Evolutionary conservation across 2,329 filamentous ascomycete genomes (phyloP).

Genomic region (Gaeumannomyces tritici): DNA sequence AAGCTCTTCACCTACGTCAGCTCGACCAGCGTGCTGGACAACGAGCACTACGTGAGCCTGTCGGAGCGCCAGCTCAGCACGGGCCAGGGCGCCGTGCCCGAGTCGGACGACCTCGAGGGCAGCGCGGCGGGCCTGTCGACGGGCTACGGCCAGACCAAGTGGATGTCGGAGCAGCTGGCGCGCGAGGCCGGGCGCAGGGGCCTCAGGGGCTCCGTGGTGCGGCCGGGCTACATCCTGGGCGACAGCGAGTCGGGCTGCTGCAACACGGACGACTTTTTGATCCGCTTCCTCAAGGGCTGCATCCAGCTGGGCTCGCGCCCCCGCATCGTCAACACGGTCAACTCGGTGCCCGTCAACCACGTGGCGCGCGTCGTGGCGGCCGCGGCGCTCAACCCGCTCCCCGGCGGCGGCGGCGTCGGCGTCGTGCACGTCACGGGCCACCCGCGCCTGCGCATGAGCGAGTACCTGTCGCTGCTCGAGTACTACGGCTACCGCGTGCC

Average conservation of each 20-base stretch:
- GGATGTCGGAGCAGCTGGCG: constrained; percentile 63
- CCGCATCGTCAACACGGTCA: constrained; percentile 76
- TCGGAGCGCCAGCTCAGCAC: constrained; percentile 52
- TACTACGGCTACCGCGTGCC: constrained; percentile 65
- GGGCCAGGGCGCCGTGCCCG: constrained; percentile 57
- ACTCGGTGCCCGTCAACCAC: constrained; percentile 79
- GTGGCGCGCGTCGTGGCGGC: constrained; percentile 75
- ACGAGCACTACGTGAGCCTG: constrained; percentile 67
- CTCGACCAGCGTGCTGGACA: constrained; percentile 76
- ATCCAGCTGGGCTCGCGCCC: constrained; percentile 68
- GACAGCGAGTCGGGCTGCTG: constrained; percentile 59
- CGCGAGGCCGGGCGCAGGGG: constrained; percentile 71
- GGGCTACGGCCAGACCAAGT: constrained; percentile 88
- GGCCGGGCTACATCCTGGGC: constrained; percentile 79
- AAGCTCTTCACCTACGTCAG: constrained; percentile 77
- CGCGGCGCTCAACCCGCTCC: constrained; percentile 54
- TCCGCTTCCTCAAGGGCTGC: constrained; percentile 80
- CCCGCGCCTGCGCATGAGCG: constrained; percentile 67
- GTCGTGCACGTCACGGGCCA: constrained; percentile 66
- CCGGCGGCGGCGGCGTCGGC: constrained; percentile 37
- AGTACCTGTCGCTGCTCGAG: constrained; percentile 63
- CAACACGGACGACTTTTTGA: constrained; percentile 83
- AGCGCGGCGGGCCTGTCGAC: constrained; percentile 69
- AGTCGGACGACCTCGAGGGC: constrained; percentile 70
- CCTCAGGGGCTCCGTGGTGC: constrained; percentile 63